Percentiles rank a stretch among this genome's conserved stretches.
These are phyloP conservation scores for Pascua guehoae DNA, from an alignment of 1,284 basidiomycete species.

Conservation along the genomic window DNA sequence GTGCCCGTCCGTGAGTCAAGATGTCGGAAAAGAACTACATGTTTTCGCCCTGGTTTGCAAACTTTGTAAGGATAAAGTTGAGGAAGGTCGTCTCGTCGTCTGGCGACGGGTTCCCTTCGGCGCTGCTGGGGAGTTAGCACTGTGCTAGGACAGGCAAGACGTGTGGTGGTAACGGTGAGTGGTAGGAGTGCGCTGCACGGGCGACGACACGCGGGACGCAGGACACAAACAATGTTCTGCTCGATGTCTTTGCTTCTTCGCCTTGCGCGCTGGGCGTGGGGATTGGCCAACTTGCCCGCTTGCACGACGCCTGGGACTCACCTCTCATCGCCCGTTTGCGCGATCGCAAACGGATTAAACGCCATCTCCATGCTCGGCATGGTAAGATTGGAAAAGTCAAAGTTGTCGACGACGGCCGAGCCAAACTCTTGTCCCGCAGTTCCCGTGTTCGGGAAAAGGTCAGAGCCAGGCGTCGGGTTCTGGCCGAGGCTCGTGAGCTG, in stretches of 20 bases:
- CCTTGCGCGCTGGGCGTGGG: too few species aligned
- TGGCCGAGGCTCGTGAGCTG: constrained; percentile 7
- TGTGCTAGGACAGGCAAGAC: neutral
- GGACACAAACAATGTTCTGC: too few species aligned
- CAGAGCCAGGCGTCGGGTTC: neutral
- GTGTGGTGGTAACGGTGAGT: neutral
- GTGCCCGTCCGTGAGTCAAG: too few species aligned
- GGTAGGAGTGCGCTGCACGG: too few species aligned
- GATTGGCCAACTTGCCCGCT: neutral
- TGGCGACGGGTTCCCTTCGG: constrained; percentile 13
- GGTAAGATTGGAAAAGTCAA: constrained; percentile 42
- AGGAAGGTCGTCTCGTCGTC: constrained; percentile 43
- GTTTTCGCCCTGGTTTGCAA: constrained; percentile 41
- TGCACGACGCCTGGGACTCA: constrained; percentile 21
- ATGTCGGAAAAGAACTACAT: constrained; percentile 10
- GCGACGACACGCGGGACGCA: too few species aligned
- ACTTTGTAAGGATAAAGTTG: constrained; percentile 46
- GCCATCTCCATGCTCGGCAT: constrained; percentile 18
- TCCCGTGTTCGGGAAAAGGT: neutral
- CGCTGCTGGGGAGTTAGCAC: constrained; percentile 9
- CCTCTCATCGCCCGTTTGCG: constrained; percentile 41
- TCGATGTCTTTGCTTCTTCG: too few species aligned
- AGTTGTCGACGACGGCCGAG: constrained; percentile 30
- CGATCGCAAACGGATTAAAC: constrained; percentile 49
- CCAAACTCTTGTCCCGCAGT: constrained; percentile 23